These are phyloP conservation scores for Kwoniella bestiolae DNA, from an alignment of 768 basidiomycete genomes.

Conservation along the genomic window DNA sequence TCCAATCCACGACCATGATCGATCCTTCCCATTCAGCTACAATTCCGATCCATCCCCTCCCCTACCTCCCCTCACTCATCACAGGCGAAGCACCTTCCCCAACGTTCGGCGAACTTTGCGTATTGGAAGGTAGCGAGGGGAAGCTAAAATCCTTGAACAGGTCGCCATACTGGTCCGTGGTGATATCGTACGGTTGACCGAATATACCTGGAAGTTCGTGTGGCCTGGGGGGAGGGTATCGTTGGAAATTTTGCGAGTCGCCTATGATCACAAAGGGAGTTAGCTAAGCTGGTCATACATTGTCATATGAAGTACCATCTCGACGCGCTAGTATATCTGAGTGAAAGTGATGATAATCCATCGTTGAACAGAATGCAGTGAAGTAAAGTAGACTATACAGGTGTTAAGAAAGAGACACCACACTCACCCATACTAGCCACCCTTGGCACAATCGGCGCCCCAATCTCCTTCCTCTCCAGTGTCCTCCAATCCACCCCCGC, in stretches of 20 bases:
- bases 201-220: slow-evolving; percentile 56
- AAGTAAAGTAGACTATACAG: no score
- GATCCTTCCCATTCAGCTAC: no score
- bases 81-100: slow-evolving; percentile 4
- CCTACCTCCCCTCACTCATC: slow-evolving; percentile 2
- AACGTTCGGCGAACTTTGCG: no score
- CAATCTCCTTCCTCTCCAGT: slow-evolving; percentile 55
- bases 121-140: no score
- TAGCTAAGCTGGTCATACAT: background rate
- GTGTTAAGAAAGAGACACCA: background rate
- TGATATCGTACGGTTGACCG: slow-evolving; percentile 43
- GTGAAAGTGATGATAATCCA: no score
- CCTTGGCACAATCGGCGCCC: slow-evolving; percentile 56
- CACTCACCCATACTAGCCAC: slow-evolving; percentile 55
- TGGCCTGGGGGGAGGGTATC: slow-evolving; percentile 55
- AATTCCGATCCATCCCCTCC: no score
- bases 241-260: slow-evolving; percentile 57
- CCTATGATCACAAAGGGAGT: slow-evolving; percentile 28
- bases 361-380: no score
- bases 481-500: slow-evolving; percentile 57
- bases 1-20: no score
- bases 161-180: slow-evolving; percentile 46
- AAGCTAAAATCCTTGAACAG: slow-evolving; percentile 51
- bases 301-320: background rate
- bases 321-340: no score